Conservation (phyloP, 2,329 filamentous ascomycete genomes). For the Aspergillus unguis region DNA sequence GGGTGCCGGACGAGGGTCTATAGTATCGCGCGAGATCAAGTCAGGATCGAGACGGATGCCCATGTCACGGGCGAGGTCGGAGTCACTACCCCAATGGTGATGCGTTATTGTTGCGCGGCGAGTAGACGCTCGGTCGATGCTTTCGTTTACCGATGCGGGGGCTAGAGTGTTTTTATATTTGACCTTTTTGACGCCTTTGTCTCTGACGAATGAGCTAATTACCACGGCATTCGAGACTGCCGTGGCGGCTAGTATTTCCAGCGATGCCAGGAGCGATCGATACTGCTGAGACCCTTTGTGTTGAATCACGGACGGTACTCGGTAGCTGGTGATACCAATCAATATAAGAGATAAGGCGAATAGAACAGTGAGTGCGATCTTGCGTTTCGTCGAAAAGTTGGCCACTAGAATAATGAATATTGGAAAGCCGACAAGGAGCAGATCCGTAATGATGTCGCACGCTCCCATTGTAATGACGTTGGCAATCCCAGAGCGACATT, state of each 20-base stretch:
- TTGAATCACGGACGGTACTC: conserved; percentile 73
- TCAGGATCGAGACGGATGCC: conserved; percentile 64
- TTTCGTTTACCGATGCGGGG: conserved; percentile 50
- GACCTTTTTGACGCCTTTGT: conserved; percentile 83
- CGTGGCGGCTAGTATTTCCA: conserved; percentile 86
- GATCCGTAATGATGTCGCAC: conserved; percentile 82
- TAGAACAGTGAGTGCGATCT: conserved; percentile 72
- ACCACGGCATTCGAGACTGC: conserved; percentile 84
- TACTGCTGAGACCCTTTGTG: conserved; percentile 74
- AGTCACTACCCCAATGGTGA: conserved; percentile 81
- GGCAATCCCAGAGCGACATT: conserved; percentile 80
- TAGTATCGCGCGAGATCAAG: conserved; percentile 39
- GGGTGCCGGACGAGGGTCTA: conserved; percentile 37
- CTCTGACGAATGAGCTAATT: conserved; percentile 86
- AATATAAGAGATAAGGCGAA: conserved; percentile 83
- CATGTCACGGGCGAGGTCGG: conserved; percentile 77
- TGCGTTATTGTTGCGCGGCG: conserved; percentile 58
- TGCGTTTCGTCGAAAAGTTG: conserved; percentile 71
- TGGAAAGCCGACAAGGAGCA: conserved; percentile 82
- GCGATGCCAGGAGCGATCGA: conserved; percentile 81
- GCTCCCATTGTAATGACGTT: conserved; percentile 88
- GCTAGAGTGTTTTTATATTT: conserved; percentile 61
- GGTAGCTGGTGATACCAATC: conserved; percentile 74
- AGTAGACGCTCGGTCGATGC: conserved; percentile 37
- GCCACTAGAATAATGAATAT: conserved; percentile 82